phyloP scores from a whole-genome alignment of 2,329 filamentous ascomycete genomes.

The Akanthomyces dipterigenus region DNA sequence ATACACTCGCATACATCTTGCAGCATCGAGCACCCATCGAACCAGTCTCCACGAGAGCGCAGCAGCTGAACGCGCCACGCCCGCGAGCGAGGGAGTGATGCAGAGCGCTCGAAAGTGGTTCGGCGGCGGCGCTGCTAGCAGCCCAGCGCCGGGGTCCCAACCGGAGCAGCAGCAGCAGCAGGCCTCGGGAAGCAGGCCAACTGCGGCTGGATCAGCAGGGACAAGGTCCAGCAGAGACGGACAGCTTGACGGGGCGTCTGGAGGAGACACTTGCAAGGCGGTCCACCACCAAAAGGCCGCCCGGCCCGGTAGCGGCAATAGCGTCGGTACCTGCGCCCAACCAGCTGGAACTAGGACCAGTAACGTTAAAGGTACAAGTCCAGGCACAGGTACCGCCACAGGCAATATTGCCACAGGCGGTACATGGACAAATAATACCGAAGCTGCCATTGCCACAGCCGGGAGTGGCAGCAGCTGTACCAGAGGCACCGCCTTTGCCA shows the following conservation, averaged over 20 bases:
- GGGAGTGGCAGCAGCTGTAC: neutral
- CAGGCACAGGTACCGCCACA: too few relatives aligned
- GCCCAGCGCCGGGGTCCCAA: neutral
- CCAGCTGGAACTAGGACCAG: neutral
- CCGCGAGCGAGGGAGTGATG: neutral
- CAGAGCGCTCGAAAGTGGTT: constrained; percentile 7
- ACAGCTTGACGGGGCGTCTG: neutral
- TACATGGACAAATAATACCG: neutral
- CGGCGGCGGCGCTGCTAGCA: neutral
- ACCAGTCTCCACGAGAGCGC: neutral
- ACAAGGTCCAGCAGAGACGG: neutral
- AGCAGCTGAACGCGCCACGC: neutral
- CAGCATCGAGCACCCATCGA: neutral
- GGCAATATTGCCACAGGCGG: neutral
- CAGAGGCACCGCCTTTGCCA: neutral
- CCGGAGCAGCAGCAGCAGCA: neutral
- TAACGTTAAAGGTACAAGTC: neutral
- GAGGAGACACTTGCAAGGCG: neutral
- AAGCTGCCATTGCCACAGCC: neutral
- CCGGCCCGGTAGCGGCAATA: constrained; percentile 6
- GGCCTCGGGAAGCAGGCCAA: neutral
- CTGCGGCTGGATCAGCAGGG: neutral
- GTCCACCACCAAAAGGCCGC: neutral
- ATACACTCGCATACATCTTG: neutral
- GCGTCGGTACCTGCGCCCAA: neutral